Base-by-base conservation (phyloP, 805 yeast species). In the Phaffomyces antillensis region DNA sequence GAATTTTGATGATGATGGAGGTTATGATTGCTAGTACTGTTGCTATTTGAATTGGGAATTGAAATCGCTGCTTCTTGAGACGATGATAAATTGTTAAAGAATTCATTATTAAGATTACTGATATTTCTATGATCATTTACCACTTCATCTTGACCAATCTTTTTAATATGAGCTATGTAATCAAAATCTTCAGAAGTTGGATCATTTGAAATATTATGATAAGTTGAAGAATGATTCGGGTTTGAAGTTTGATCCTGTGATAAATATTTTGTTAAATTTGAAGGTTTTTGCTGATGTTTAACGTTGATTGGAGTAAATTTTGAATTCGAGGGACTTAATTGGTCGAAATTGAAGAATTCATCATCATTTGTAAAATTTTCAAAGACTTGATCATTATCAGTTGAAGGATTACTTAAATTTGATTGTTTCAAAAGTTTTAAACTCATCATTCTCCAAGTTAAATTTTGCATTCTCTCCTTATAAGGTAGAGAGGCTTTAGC, bases 381-480 rank as follows among this genome's bases (percentile, higher is more conserved):
- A 25, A 25, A 18, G 17, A 10, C 26, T 9, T 17, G 36, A 12
- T 37, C 13, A 13, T 23, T 35, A 24, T 20, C 15, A 3, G 25
- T 24, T 18, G 25, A 11, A 15, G 17, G 16, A 10, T 33, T 34
- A 5, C 11, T 17, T n/a, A 10, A 16, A 16, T 16, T 17, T 32
- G 18, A 13, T 40, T 46, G 42, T 36, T 44, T 51, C 23, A 52
- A 16, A 6, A 52, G 48, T 51, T 59, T 72, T 52, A 83, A 67
- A 37, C 73, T 77, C 90, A 88, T 83, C 78, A 88, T 74, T 47
- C 96, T 68, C 96, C 96, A 88, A 10, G 95, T 81, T 44, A 88
- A 63, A 59, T 89, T 89, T 57, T 85, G 87, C 81, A 89, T 83
- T 41, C 96, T 68, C 25, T 78, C 74, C 44, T 76, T 75, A 60